Base-by-base conservation (phyloP, 495 filamentous ascomycete species). In the Podospora tetraspora region DNA sequence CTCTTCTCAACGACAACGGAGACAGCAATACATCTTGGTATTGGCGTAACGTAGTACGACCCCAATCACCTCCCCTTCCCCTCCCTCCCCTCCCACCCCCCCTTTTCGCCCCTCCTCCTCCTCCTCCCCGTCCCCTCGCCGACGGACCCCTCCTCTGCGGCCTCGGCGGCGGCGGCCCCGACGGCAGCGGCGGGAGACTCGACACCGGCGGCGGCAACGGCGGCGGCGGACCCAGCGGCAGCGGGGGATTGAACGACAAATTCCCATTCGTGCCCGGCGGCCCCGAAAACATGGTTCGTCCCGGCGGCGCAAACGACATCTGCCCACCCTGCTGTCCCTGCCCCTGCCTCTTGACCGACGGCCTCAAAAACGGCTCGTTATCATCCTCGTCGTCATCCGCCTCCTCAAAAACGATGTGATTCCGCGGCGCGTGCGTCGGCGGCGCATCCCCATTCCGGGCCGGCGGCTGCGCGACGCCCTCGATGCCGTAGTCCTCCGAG, bases 381-480 rank as follows among this genome's bases (percentile, higher is more conserved):
- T 81, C 76, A 13, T 81, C 81, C 13, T 83, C 80, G 11, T 82
- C 81, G 57, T 78, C 75, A 2, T 78, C 78, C 6, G 72, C 81
- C 32, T 76, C 71, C 68, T 77, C 75, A 64, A 79, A 82, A 23
- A 79, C 71, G 29, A 81, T 73, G 65, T 83, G 80, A 8, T 52
- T 52, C 16, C 43, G 19, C 19, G 43, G 43, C 16, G 43, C 43
- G 43, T 52, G 43, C 43, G 43, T 52, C 6, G 43, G 43, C 43
- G 43, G 43, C 16, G 43, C 43, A 9, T n/a, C 43, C 43, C 43
- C 43, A 4, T 2, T n/a, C 1, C 19, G 16, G 6, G 43, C 1
- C 43, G 43, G 43, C 19, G 43, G 16, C 43, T n/a, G 43, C 19
- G 43, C 43, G 6, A 19, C 43, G 6, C 43, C 43, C 8, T 52